Conservation (phyloP, 257 asterid genomes). For the Coffea canephora region DNA sequence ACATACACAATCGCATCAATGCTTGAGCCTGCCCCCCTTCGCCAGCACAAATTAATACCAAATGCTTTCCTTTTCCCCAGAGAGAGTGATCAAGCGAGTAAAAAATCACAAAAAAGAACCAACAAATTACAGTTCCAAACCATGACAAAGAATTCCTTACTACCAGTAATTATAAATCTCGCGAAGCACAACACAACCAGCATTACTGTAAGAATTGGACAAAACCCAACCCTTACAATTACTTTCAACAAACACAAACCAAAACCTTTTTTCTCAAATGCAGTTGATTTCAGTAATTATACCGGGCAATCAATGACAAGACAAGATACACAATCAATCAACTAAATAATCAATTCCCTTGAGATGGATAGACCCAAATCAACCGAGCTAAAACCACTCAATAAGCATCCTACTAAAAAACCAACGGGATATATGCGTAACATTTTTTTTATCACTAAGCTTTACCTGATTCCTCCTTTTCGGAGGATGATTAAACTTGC, state of each 20-base stretch:
- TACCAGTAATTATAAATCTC: background rate
- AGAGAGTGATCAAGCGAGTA: background rate
- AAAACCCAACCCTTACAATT: background rate
- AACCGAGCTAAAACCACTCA: background rate
- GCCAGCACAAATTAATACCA: background rate
- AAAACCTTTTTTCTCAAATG: too few species aligned
- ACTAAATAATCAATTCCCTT: background rate
- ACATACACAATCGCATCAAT: background rate
- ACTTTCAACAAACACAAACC: background rate
- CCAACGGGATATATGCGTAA: background rate
- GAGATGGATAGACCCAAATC: background rate
- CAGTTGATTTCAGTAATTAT: background rate
- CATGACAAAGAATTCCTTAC: background rate
- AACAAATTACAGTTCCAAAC: background rate
- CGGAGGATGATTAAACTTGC: conserved; percentile 95
- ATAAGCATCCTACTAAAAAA: background rate
- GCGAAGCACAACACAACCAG: background rate
- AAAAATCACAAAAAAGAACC: background rate
- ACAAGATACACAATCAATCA: background rate
- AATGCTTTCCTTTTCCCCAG: background rate
- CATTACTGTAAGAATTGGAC: background rate
- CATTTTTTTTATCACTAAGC: background rate
- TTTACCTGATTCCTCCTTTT: conserved; percentile 61
- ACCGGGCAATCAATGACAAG: background rate
- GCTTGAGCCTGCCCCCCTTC: background rate